Evolutionary conservation across 352 stramenopile genomes (phyloP).

Genomic region (Globisporangium echinulatum): DNA sequence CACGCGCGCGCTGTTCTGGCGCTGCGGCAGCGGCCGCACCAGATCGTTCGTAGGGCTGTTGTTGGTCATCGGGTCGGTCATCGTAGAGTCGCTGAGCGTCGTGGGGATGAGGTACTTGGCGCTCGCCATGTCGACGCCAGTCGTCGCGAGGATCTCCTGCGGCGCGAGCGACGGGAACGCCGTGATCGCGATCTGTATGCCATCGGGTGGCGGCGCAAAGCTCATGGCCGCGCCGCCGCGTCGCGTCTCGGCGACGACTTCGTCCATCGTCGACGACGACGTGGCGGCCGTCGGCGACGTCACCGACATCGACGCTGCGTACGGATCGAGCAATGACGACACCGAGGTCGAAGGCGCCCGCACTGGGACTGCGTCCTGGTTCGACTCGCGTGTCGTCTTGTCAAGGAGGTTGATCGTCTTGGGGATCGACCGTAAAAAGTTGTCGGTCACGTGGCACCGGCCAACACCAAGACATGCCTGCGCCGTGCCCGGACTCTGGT

Average conservation of each 20-base stretch:
- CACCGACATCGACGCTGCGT: slow-evolving; percentile 2
- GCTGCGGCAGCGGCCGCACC: background rate
- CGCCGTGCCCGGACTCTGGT: slow-evolving; percentile 29
- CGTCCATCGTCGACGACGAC: slow-evolving; percentile 1
- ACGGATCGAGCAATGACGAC: slow-evolving; percentile 3
- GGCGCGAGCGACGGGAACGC: slow-evolving; percentile 39
- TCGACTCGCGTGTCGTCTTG: slow-evolving; percentile 32
- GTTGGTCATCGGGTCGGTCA: no score
- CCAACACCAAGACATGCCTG: slow-evolving; percentile 48
- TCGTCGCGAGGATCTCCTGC: slow-evolving; percentile 49
- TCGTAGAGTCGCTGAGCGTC: slow-evolving; percentile 20
- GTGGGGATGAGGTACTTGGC: slow-evolving; percentile 74
- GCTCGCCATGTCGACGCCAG: slow-evolving; percentile 65
- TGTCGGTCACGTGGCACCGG: slow-evolving; percentile 44
- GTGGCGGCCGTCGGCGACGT: background rate
- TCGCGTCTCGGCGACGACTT: slow-evolving; percentile 9
- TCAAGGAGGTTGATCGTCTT: slow-evolving; percentile 45
- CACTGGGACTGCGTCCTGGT: slow-evolving; percentile 8
- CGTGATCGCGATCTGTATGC: slow-evolving; percentile 45
- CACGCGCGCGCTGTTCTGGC: slow-evolving; percentile 25
- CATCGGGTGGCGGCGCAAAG: slow-evolving; percentile 11
- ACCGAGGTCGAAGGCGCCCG: background rate
- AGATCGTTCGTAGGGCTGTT: slow-evolving; percentile 15
- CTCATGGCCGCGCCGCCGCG: slow-evolving; percentile 10
- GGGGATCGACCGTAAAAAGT: slow-evolving; percentile 33